These are phyloP conservation scores for Metschnikowia lunata DNA, from an alignment of 805 yeast species.

Conservation along the genomic window DNA sequence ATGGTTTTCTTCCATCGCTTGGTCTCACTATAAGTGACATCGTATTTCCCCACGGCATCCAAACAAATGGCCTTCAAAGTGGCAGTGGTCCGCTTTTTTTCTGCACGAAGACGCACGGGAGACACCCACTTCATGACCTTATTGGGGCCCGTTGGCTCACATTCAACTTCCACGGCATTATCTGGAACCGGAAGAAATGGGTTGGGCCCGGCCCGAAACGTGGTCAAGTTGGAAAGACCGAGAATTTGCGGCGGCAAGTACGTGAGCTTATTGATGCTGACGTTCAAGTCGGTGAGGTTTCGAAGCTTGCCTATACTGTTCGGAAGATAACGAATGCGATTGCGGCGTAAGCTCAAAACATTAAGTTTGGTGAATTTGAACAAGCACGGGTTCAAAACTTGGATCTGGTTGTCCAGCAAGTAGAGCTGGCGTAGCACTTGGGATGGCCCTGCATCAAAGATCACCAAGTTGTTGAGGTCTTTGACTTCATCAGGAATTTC, in stretches of 20 bases:
- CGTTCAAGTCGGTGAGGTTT: constrained; percentile 47
- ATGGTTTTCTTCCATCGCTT: constrained; percentile 48
- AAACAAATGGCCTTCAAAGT: constrained; percentile 46
- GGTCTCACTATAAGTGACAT: constrained; percentile 52
- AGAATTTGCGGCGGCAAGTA: constrained; percentile 52
- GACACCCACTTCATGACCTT: constrained; percentile 18
- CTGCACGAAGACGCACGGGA: constrained; percentile 22
- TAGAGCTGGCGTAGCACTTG: constrained; percentile 42
- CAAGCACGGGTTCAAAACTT: constrained; percentile 45
- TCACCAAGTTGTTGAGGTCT: constrained; percentile 53
- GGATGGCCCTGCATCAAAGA: constrained; percentile 28
- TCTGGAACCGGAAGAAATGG: constrained; percentile 30
- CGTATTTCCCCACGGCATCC: constrained; percentile 46
- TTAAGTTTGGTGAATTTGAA: constrained; percentile 48
- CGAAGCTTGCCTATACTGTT: constrained; percentile 17
- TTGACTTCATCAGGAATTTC: constrained; percentile 55
- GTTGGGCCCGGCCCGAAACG: constrained; percentile 55
- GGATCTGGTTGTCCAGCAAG: constrained; percentile 46
- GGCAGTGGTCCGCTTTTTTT: constrained; percentile 28
- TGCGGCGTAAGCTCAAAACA: constrained; percentile 50
- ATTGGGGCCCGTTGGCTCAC: neutral
- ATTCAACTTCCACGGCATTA: constrained; percentile 20
- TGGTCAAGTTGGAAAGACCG: constrained; percentile 37
- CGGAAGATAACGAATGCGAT: constrained; percentile 24
- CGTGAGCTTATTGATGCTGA: constrained; percentile 48